Evolutionary conservation across 2,329 filamentous ascomycete species (phyloP).

Genomic region (Hypoxylon sp.): DNA sequence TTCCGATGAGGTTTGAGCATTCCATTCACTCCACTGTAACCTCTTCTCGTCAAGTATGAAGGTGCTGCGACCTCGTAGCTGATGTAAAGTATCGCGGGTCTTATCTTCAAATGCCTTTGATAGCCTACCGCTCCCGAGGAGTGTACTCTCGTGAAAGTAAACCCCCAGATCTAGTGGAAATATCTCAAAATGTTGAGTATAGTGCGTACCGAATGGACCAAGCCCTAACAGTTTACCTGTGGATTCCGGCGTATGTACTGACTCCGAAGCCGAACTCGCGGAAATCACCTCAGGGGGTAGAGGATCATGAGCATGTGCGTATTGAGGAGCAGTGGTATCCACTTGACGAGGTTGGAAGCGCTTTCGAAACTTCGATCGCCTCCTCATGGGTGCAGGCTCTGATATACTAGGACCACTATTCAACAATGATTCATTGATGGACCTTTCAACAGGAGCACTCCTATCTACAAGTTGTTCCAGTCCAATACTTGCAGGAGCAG

Average conservation of each 20-base stretch:
- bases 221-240: conserved; percentile 59
- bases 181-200: conserved; percentile 69
- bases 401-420: conserved; percentile 2
- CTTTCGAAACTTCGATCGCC: conserved; percentile 52
- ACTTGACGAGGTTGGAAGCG: conserved; percentile 53
- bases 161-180: conserved; percentile 64
- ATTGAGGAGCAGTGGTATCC: conserved; percentile 62
- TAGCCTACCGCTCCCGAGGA: conserved; percentile 64
- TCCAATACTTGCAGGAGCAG: conserved; percentile 43
- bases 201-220: conserved; percentile 67
- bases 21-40: conserved; percentile 65
- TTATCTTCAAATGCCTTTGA: conserved; percentile 49
- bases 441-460: conserved; percentile 35
- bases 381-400: conserved; percentile 6
- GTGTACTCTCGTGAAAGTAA: conserved; percentile 67
- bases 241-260: conserved; percentile 31
- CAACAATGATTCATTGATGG: conserved; percentile 5
- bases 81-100: conserved; percentile 43
- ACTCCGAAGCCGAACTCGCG: conserved; percentile 30
- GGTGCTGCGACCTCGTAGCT: conserved; percentile 47
- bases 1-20: conserved; percentile 67
- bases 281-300: conserved; percentile 47
- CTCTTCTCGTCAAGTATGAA: conserved; percentile 59
- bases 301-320: conserved; percentile 62
- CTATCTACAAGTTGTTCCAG: conserved; percentile 49